Percentiles rank a stretch among this genome's conserved stretches.
Conservation (phyloP, 768 basidiomycete genomes). For the Boletus patriciae region DNA sequence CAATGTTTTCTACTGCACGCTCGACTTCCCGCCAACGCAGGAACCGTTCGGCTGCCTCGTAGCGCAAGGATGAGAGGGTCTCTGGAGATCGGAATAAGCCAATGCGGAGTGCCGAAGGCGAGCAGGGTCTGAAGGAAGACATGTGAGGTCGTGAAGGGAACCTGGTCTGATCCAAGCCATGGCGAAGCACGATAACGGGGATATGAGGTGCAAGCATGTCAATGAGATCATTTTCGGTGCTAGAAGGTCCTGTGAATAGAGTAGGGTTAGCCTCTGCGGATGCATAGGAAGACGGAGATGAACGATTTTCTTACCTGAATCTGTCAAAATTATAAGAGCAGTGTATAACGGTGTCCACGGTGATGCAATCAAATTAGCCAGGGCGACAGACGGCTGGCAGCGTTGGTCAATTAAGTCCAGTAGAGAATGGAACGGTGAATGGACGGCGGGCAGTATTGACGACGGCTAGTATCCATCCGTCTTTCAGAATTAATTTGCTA, state of each 20-base stretch:
- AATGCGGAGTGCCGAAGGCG: conserved; percentile 50
- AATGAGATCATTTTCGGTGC: conserved; percentile 46
- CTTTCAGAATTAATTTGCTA: conserved; percentile 6
- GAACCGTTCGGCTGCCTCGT: conserved; percentile 68
- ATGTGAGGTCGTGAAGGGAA: conserved; percentile 38
- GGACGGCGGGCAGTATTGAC: conserved; percentile 46
- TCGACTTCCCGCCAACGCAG: conserved; percentile 73
- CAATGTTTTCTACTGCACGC: conserved; percentile 49
- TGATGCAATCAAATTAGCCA: conserved; percentile 57
- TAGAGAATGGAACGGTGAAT: conserved; percentile 55
- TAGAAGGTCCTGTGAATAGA: conserved; percentile 26
- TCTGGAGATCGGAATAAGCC: conserved; percentile 68
- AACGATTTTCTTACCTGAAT: conserved; percentile 40
- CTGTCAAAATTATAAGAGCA: conserved; percentile 54
- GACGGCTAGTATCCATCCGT: conserved; percentile 22
- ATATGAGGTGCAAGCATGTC: conserved; percentile 51
- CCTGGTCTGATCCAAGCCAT: conserved; percentile 34
- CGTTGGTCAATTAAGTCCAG: conserved; percentile 54
- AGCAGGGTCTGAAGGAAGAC: conserved; percentile 57
- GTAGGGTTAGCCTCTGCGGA: conserved; percentile 3
- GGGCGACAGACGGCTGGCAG: conserved; percentile 48
- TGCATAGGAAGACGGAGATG: conserved; percentile 1
- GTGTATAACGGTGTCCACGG: conserved; percentile 60
- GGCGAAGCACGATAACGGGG: conserved; percentile 56
- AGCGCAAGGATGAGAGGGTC: conserved; percentile 53